Base-by-base conservation (phyloP, 805 yeast species). In the Starmerella khaoyaiensis region DNA sequence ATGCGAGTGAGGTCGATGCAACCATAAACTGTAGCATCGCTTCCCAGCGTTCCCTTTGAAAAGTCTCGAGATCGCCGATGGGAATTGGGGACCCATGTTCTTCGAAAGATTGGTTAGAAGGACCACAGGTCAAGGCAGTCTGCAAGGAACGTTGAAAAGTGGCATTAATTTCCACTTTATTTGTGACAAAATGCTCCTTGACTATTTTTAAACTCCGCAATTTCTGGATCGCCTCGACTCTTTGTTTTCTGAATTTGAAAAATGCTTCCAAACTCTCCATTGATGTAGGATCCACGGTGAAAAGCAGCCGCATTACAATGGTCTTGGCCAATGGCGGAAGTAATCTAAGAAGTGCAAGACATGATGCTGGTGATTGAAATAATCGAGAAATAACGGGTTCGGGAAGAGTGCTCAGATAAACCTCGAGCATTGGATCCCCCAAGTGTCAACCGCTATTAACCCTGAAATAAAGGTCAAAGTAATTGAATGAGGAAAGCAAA, bases 21-120 rank as follows among this genome's bases (percentile, higher is more conserved):
- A 90, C 99, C 97, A 90, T 87, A 62, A 78, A 90, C 64, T 90
- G 97, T 50, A 90, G 64, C 48, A 90, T 87, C 6, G 82, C 73
- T 55, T 90, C 99, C 98, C 98, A 90, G 54, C 79, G 83, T 31
- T 68, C 71, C 5, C 83, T 69, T 11, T 95, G 93, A 59, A 83
- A 86, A 27, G 65, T 64, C 48, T 82, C 93, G 33, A 87, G 63
- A 50, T 76, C 78, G 25, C 66, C 68, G 11, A 26, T 20, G 10
- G 38, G 24, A 15, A 46, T 16, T n/a, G 26, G 28, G 21, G 31
- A 28, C n/a, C 74, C 58, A 32, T 71, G 74, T 4, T 79, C 78
- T n/a, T 93, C 94, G 62, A 82, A 81, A 2, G 93, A 75, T 51
- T 70, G 69, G 34, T 72, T 60, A 31, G 68, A 67, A 36, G 63